Base-by-base conservation (phyloP, 2,329 filamentous ascomycete genomes). In the Aspergillus pseudoviridinutans region DNA sequence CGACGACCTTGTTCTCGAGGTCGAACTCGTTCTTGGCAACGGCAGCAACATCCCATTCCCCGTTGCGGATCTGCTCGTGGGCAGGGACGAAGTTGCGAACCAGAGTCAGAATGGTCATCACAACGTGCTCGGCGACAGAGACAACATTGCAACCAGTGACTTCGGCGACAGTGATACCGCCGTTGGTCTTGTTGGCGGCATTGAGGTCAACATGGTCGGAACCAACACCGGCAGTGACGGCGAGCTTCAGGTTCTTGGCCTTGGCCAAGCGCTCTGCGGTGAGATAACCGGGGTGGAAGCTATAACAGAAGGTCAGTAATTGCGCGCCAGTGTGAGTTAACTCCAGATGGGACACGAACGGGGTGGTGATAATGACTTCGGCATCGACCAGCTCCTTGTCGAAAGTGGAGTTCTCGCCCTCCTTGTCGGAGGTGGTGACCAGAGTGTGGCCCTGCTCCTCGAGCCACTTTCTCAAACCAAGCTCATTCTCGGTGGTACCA, bases 11-110 rank as follows among this genome's bases (percentile, higher is more conserved):
- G 83, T 84, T 83, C 85, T 97, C 94, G 57, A 99, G 88, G 73
- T 99, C 94, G 77, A 88, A 99, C 83, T 97, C 93, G 81, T 96
- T 92, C 89, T 97, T 97, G 75, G 94, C 94, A 27, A 92, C 93
- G 55, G 85, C 92, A 60, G 94, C 94, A 53, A 99, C 94, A 74
- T 99, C 84, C 94, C 94, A 99, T 61, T 96, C 90, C 64, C 94
- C 94, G 58, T 80, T 79, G 77, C 87, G 84, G 72, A 99, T 89
- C 84, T 91, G 87, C 83, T 97, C 92, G 82, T 97, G 94, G 54
- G 94, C 92, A 66, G 94, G 94, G 54, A 96, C 92, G 74, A 97
- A 99, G 88, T 99, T 99, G 82, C 94, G 92, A 76, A 97, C 88
- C 54, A 99, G 88, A 64, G 88, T 79, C 53, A 99, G 89, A 79